Percentiles rank a stretch among this genome's conserved stretches.
phyloP scores from a whole-genome alignment of 2,329 filamentous ascomycete species.

The Phoma sp. region DNA sequence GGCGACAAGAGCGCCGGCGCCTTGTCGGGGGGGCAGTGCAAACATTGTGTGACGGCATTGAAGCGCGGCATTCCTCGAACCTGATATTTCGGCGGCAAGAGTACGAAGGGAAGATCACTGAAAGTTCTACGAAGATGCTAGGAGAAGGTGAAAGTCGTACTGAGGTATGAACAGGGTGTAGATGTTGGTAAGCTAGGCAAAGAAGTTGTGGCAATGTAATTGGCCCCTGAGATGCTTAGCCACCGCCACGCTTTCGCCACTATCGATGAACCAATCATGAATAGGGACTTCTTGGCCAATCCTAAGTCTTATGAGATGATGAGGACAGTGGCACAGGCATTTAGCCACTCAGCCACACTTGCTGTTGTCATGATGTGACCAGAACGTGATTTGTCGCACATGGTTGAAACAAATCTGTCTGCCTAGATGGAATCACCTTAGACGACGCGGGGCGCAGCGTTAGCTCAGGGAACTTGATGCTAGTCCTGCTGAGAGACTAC shows the following conservation, averaged over 20 bases:
- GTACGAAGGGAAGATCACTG: neutral
- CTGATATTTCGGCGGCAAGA: neutral
- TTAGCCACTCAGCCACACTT: conserved; percentile 4
- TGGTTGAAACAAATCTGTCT: too few species aligned
- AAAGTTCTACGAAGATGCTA: neutral
- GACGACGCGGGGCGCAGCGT: too few species aligned
- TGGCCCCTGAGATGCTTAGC: neutral
- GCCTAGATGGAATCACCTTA: too few species aligned
- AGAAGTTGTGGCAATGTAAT: neutral
- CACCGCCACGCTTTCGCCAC: neutral
- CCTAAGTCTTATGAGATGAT: neutral
- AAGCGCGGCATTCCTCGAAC: neutral
- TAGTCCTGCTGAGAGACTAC: too few species aligned
- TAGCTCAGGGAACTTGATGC: too few species aligned
- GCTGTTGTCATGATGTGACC: neutral
- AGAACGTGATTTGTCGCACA: too few species aligned
- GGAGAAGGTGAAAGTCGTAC: neutral
- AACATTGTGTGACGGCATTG: conserved; percentile 12
- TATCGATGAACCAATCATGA: neutral
- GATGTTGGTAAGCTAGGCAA: neutral
- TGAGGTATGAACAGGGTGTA: neutral
- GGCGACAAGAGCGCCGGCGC: conserved; percentile 11
- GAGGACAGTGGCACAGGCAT: neutral
- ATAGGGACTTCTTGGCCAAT: neutral
- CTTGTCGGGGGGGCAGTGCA: conserved; percentile 15